Percentiles rank a stretch among this genome's conserved stretches.
These are phyloP conservation scores for Podila minutissima DNA, from an alignment of 192 early-diverging fungal species.

Conservation along the genomic window DNA sequence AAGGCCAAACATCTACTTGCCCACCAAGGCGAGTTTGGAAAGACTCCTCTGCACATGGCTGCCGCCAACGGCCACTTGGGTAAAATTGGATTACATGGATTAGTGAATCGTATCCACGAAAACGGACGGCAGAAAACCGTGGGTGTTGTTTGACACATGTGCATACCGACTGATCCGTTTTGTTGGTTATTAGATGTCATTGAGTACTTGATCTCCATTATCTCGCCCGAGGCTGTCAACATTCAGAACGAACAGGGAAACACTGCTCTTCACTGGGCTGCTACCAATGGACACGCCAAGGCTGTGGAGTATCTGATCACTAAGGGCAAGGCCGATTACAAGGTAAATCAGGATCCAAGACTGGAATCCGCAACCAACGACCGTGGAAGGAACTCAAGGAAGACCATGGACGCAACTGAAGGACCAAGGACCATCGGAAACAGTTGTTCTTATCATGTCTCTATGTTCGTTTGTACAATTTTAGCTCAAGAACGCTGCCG, in stretches of 20 bases:
- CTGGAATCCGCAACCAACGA: not conserved
- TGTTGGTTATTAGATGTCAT: slow-evolving; percentile 58
- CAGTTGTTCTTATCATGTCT: not conserved
- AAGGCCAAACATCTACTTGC: slow-evolving; percentile 51
- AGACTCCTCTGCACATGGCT: slow-evolving; percentile 85
- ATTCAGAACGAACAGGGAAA: slow-evolving; percentile 69
- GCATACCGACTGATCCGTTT: not conserved
- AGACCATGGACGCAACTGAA: no score
- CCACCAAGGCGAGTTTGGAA: slow-evolving; percentile 59
- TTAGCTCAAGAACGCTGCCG: slow-evolving; percentile 61
- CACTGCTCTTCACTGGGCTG: slow-evolving; percentile 87
- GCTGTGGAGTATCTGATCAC: slow-evolving; percentile 70
- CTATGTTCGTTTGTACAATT: not conserved
- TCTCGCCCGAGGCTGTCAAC: slow-evolving; percentile 55
- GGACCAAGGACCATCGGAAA: not conserved
- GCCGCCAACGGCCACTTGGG: slow-evolving; percentile 81
- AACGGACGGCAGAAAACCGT: not conserved
- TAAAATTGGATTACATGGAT: slow-evolving; percentile 14
- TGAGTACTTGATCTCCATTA: slow-evolving; percentile 55
- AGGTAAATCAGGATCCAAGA: slow-evolving; percentile 40
- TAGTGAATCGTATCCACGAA: not conserved
- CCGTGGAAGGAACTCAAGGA: slow-evolving; percentile 5
- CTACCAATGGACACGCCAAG: slow-evolving; percentile 80
- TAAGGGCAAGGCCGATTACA: slow-evolving; percentile 67
- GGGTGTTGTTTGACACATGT: not conserved